Evolutionary conservation across 2,329 filamentous ascomycete species (phyloP), one percentile per base, ranked within the genome.

Genomic region (Ascochyta koolunga): DNA sequence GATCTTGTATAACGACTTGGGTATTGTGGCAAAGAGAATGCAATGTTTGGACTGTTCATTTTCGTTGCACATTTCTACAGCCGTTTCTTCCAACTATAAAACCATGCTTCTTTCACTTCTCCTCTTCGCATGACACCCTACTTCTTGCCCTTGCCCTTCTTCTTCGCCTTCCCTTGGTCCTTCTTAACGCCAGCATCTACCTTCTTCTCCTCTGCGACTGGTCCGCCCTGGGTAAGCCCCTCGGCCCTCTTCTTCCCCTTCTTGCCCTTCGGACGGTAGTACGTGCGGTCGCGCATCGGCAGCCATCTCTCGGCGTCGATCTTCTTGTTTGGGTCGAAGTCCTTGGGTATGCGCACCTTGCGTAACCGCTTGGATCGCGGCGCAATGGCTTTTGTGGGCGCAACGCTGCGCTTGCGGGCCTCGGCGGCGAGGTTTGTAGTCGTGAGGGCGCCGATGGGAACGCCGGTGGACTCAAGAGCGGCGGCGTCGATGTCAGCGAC

Each of bases 261-360:
- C 80, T 89, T 92, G 5, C 92, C 92, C 79, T 95, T 96, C 7
- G 93, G 92, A 41, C 89, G 82, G 76, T 96, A 99, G 35, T 86
- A 90, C 65, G 90, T 95, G 52, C 95, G 84, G 73, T 99, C 95
- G 46, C 89, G 87, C 67, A 98, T 80, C 11, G 95, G 93, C 56
- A 99, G 77, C 95, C 95, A 99, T 59, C 95, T 83, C 77, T 99
- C 95, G 0, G 91, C 88, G 74, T 99, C 95, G 29, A 90, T 84
- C 61, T 86, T 87, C 80, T 92, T 96, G 64, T 83, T 85, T 46
- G 90, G 84, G 54, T 91, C 90, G 68, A 86, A 90, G 67, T 87
- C 83, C 76, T 90, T 91, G 27, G 89, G 89, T 66, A 90, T 79
- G 64, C 84, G 85, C 51, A 80, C 83, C 70, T 83, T 81, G 41